A percentile compares a stretch with the other conserved stretches of the same genome.
phyloP scores from a whole-genome alignment of 805 yeast genomes.

The Starmerella roubikii region DNA sequence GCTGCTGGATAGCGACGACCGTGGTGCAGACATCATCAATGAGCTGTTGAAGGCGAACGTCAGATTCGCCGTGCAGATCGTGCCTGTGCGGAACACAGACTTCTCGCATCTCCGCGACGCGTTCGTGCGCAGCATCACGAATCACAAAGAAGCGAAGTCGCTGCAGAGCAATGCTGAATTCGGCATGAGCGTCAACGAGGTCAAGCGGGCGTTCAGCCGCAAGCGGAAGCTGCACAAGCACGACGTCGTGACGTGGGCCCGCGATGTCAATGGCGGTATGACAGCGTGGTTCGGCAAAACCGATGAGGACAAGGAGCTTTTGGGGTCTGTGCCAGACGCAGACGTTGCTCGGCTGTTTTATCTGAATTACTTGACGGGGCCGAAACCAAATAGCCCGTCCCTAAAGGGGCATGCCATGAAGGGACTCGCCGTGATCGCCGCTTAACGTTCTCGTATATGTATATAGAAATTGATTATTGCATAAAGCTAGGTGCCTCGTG shows the following conservation, averaged over 20 bases:
- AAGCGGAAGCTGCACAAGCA: constrained; percentile 67
- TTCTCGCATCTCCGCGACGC: constrained; percentile 85
- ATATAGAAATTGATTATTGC: background rate
- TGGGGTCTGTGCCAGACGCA: constrained; percentile 56
- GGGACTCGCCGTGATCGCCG: constrained; percentile 11
- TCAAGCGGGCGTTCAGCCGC: constrained; percentile 46
- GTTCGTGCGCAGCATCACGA: constrained; percentile 61
- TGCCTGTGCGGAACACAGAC: constrained; percentile 84
- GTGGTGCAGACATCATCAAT: constrained; percentile 41
- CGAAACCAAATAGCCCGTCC: constrained; percentile 47
- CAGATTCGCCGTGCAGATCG: constrained; percentile 56
- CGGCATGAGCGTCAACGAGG: constrained; percentile 53
- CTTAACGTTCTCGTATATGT: background rate
- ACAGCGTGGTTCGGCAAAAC: constrained; percentile 29
- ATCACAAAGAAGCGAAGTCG: constrained; percentile 45
- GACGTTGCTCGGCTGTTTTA: constrained; percentile 53
- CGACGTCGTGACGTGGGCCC: constrained; percentile 48
- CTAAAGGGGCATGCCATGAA: constrained; percentile 23
- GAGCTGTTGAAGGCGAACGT: constrained; percentile 46
- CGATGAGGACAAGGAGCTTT: constrained; percentile 16
- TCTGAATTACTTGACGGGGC: constrained; percentile 61
- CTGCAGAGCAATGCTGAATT: constrained; percentile 33
- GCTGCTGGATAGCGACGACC: constrained; percentile 24
- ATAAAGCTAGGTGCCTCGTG: too few relatives aligned
- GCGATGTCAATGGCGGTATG: constrained; percentile 36